Evolutionary conservation across 225 moss, liverwort and hornwort species (phyloP), one percentile per base, ranked within the genome.

Genomic region (Antitrichia curtipendula): DNA sequence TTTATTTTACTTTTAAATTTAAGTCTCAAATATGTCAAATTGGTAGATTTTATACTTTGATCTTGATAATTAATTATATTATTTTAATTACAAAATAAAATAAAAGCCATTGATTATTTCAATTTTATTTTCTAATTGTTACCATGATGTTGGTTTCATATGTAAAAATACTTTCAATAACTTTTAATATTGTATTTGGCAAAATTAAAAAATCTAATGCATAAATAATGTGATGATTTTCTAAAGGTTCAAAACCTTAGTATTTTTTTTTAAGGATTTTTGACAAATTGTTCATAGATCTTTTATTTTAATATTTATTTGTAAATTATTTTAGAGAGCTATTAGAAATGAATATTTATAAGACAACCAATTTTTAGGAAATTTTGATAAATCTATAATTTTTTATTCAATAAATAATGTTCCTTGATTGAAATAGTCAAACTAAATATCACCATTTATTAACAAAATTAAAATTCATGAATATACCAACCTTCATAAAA

Each of bases 331-430:
- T 28, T 38, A 25, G 17, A 18, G 5, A 38, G 3, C 1, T 57
- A 54, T 56, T 36, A 38, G 11, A 25, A 56, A 25, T 10, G 3
- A 10, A 0, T 13, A 25, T 32, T 24, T 4, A 7, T 54, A 32
- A n/a, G 6, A 5, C 3, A 14, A 0, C 25, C 8, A n/a, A 36
- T 13, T 23, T 36, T n/a, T 24, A 53, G 4, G 8, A 9, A 16
- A 1, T 23, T 36, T 9, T n/a, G 6, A 75, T 1, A n/a, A 54
- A 54, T 7, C 3, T 13, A 22, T 8, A 6, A 34, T 8, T 34
- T 21, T 34, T 20, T 22, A 75, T 34, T 22, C 12, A 10, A 54
- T 25, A 52, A n/a, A 54, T 16, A n/a, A 5, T 3, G 9, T 54
- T 25, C 10, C 3, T 54, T 54, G 0, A 16, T 53, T 3, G 1